Evolutionary conservation across 176 grass and related monocot genomes (phyloP).

Genomic region (Oryza rufipogon): DNA sequence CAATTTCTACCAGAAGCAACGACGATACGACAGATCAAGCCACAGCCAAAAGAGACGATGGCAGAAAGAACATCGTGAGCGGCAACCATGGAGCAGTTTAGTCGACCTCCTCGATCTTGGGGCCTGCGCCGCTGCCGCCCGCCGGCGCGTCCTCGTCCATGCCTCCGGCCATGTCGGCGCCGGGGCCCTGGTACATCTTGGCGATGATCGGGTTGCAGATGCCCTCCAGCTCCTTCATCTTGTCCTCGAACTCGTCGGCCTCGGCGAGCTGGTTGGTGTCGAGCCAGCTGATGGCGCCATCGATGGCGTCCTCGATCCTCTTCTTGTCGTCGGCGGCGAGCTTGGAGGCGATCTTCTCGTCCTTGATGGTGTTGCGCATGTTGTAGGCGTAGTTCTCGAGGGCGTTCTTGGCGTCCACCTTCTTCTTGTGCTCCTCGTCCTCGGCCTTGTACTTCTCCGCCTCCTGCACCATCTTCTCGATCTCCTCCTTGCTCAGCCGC

Average conservation of each 20-base stretch:
- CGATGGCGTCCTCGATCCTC: conserved; percentile 53
- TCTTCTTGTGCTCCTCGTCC: conserved; percentile 75
- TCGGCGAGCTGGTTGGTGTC: conserved; percentile 55
- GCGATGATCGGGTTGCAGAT: conserved; percentile 69
- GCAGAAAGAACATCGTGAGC: background rate
- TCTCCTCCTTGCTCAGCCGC: conserved; percentile 71
- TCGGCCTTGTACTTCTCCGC: conserved; percentile 73
- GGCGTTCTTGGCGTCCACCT: conserved; percentile 70
- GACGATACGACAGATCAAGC: background rate
- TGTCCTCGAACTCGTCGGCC: conserved; percentile 62
- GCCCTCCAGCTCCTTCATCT: conserved; percentile 67
- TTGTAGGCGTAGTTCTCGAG: conserved; percentile 81
- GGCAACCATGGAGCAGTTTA: background rate
- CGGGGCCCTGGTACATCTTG: conserved; percentile 60
- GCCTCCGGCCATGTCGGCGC: conserved; percentile 38
- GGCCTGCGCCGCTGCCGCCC: conserved; percentile 35
- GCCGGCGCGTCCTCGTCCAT: conserved; percentile 53
- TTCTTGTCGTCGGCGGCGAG: conserved; percentile 52
- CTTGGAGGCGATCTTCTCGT: conserved; percentile 69
- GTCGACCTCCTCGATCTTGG: conserved; percentile 68
- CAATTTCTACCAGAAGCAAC: background rate
- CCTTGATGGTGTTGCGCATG: conserved; percentile 74
- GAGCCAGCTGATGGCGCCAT: conserved; percentile 53
- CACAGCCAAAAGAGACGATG: no score
- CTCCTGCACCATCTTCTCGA: conserved; percentile 75